Evolutionary conservation across 257 asterid genomes (phyloP).

Genomic region (Nicotiana paniculata): DNA sequence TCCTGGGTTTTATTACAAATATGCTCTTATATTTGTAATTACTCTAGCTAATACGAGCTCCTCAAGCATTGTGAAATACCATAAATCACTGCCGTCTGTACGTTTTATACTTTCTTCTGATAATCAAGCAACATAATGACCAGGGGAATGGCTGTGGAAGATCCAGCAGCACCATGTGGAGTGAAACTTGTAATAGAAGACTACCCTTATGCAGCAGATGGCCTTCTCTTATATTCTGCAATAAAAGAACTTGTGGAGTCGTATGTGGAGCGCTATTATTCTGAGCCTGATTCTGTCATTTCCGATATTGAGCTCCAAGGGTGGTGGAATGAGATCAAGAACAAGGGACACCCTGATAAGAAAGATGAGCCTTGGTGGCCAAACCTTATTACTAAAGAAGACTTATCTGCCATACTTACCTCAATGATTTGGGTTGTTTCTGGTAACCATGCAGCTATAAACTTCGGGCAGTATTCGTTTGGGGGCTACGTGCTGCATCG

Average conservation of each 20-base stretch:
- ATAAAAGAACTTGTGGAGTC: background rate
- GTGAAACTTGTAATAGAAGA: slow-evolving; percentile 7
- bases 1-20: background rate
- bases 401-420: slow-evolving; percentile 2
- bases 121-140: background rate
- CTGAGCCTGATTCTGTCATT: background rate
- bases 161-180: slow-evolving; percentile 11
- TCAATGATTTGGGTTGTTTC: slow-evolving; percentile 12
- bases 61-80: background rate
- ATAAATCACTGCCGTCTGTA: background rate
- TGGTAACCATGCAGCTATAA: slow-evolving; percentile 14
- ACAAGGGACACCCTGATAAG: slow-evolving; percentile 4
- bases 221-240: background rate
- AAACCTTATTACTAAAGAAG: background rate
- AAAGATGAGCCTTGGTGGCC: slow-evolving; percentile 14
- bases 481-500: slow-evolving; percentile 5
- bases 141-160: slow-evolving; percentile 17
- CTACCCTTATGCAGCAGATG: slow-evolving; percentile 10
- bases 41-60: background rate
- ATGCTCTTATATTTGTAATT: too few relatives aligned
- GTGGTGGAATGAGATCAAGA: slow-evolving; percentile 6
- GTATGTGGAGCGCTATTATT: slow-evolving; percentile 4
- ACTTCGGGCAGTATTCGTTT: slow-evolving; percentile 10
- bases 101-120: background rate
- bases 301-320: slow-evolving; percentile 7